A percentile compares a stretch with the other conserved stretches of the same genome.
phyloP scores from a whole-genome alignment of 2,329 filamentous ascomycete species.

The Hymenoscyphus linearis region DNA sequence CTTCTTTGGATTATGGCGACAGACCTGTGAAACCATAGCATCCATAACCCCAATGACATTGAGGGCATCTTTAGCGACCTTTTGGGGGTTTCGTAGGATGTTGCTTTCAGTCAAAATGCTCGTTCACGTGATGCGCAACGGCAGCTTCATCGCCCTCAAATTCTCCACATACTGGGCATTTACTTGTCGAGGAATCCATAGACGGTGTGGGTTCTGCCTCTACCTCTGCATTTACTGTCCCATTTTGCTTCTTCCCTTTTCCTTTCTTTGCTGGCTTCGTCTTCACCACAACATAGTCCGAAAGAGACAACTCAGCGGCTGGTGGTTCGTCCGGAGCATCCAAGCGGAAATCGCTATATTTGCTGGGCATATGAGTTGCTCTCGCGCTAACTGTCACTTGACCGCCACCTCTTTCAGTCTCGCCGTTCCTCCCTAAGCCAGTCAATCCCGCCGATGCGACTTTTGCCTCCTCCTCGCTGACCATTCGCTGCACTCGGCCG shows the following conservation, averaged over 20 bases:
- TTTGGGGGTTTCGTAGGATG: background rate
- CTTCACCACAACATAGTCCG: slow-evolving; percentile 22
- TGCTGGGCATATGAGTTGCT: background rate
- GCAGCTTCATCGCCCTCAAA: slow-evolving; percentile 30
- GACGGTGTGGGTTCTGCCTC: background rate
- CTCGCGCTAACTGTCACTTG: background rate
- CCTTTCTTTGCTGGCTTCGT: slow-evolving; percentile 8
- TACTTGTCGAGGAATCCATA: background rate
- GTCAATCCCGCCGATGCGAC: slow-evolving; percentile 14
- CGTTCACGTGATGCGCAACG: slow-evolving; percentile 28
- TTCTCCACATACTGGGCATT: slow-evolving; percentile 28
- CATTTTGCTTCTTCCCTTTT: slow-evolving; percentile 2
- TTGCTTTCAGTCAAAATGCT: slow-evolving; percentile 25
- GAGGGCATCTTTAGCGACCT: too few species aligned
- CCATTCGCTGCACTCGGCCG: slow-evolving; percentile 29
- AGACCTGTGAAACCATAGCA: too few species aligned
- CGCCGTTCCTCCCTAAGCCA: slow-evolving; percentile 20
- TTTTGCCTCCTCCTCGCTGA: slow-evolving; percentile 17
- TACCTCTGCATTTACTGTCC: background rate
- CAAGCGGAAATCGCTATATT: slow-evolving; percentile 18
- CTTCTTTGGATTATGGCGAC: too few species aligned
- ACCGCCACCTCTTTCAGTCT: slow-evolving; percentile 1
- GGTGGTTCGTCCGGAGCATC: slow-evolving; percentile 17
- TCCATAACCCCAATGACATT: too few species aligned
- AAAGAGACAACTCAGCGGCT: slow-evolving; percentile 13